Evolutionary conservation across 805 yeast species (phyloP).

Genomic region (Scheffersomyces amazonensis): DNA sequence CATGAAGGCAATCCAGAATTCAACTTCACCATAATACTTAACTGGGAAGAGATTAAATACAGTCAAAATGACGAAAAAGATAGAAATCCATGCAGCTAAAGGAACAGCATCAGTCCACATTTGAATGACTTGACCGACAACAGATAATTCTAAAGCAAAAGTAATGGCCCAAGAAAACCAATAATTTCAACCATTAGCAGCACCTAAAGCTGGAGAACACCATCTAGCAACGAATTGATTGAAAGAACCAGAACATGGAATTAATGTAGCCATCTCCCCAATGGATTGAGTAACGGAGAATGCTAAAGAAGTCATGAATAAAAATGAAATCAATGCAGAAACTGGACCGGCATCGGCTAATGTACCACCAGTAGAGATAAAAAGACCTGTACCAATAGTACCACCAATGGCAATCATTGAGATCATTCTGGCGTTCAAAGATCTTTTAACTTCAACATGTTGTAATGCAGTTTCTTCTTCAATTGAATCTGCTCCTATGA

Average conservation of each 20-base stretch:
- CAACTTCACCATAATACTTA: constrained; percentile 68
- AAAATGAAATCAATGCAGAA: constrained; percentile 58
- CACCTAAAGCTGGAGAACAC: constrained; percentile 69
- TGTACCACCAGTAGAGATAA: constrained; percentile 61
- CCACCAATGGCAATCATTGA: constrained; percentile 80
- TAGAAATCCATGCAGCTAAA: constrained; percentile 67
- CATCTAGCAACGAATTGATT: constrained; percentile 68
- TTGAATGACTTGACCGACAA: constrained; percentile 62
- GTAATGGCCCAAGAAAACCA: constrained; percentile 81
- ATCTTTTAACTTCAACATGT: constrained; percentile 48
- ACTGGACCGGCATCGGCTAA: constrained; percentile 65
- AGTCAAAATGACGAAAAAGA: constrained; percentile 58
- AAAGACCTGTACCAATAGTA: constrained; percentile 76
- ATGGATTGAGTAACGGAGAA: constrained; percentile 66
- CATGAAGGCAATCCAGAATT: constrained; percentile 68
- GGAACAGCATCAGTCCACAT: constrained; percentile 73
- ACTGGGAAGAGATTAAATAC: constrained; percentile 63
- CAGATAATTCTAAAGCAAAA: constrained; percentile 69
- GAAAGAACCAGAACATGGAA: constrained; percentile 68
- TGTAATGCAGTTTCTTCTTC: not conserved
- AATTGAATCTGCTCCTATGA: no score
- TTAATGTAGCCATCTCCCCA: constrained; percentile 80
- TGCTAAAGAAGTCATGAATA: constrained; percentile 65
- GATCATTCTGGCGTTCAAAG: constrained; percentile 63
- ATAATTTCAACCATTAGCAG: constrained; percentile 69